Evolutionary conservation across 768 basidiomycete genomes (phyloP), one percentile per base, ranked within the genome.

Genomic region (Trametes coccinea): DNA sequence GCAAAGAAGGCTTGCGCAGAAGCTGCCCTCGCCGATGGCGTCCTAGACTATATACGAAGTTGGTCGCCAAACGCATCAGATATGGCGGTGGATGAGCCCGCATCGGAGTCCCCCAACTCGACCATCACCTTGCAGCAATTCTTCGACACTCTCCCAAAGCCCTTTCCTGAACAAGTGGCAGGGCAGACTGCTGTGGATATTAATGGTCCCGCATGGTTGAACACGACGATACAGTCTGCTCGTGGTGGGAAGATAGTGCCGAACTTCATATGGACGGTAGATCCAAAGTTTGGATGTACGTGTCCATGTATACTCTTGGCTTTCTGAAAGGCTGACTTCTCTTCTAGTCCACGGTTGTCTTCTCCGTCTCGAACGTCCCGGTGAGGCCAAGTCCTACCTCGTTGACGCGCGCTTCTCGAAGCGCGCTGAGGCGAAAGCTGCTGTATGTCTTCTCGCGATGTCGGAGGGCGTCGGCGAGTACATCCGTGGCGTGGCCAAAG

Each of bases 381-480:
- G 74, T 4, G 80, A 83, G 58, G 80, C 78, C 40, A 78, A 75
- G 45, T 83, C 86, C 0, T 91, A 79, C 64, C 70, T 91, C 5
- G 85, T 87, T 31, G 88, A 89, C n/a, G 76, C 84, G 0, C 76
- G 77, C 14, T 90, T 90, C 64, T 65, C 76, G 2, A 87, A 83
- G 66, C 83, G 83, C 3, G 72, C 74, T 0, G 88, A 90, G 54
- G 89, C 88, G n/a, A 89, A 87, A 70, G 78, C 80, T 0, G 90
- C 89, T 0, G 89, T 84, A 2, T 84, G 82, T 61, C 71, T 91
- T 27, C 75, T 84, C 14, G 89, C 88, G 0, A 82, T 90, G 70
- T 84, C 86, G 2, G 79, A 84, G 62, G 85, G 85, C 8, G 74
- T 86, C 9, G 85, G 84, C 5, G 72, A 77, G 22, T 85, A 85